Evolutionary conservation across 2,329 filamentous ascomycete genomes (phyloP).

Genomic region (Nannizzia gypsea): DNA sequence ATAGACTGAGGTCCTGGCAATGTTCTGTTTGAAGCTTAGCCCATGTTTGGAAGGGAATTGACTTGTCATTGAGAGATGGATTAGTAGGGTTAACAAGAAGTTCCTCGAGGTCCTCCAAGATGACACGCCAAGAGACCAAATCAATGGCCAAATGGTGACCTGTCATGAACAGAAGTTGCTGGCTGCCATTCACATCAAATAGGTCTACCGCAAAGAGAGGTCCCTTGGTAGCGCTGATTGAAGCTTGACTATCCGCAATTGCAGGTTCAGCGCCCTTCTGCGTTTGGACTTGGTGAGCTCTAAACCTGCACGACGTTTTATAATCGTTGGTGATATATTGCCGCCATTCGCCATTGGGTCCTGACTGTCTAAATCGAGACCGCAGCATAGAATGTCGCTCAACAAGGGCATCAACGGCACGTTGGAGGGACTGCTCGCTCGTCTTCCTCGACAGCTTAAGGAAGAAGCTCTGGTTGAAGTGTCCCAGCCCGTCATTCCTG

Average conservation of each 20-base stretch:
- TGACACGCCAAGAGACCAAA: constrained; percentile 15
- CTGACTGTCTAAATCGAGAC: constrained; percentile 16
- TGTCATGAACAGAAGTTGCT: constrained; percentile 22
- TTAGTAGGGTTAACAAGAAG: constrained; percentile 22
- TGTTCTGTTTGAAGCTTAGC: constrained; percentile 24
- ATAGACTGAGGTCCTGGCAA: constrained; percentile 10
- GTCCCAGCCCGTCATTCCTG: constrained; percentile 9
- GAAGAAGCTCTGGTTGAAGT: constrained; percentile 21
- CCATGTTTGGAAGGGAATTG: constrained; percentile 31
- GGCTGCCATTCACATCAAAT: constrained; percentile 21
- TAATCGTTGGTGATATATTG: constrained; percentile 18
- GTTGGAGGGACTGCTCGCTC: constrained; percentile 5
- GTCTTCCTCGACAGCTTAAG: constrained; percentile 11
- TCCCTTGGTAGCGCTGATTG: constrained; percentile 23
- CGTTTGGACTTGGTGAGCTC: constrained; percentile 18
- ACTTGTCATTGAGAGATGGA: constrained; percentile 22
- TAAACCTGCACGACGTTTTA: constrained; percentile 24
- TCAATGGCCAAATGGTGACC: constrained; percentile 26
- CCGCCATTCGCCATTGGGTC: constrained; percentile 20
- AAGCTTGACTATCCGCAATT: constrained; percentile 23
- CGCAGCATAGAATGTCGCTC: constrained; percentile 19
- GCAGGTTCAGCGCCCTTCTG: constrained; percentile 18
- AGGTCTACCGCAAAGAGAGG: constrained; percentile 21
- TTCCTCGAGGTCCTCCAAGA: constrained; percentile 15
- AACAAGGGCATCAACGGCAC: constrained; percentile 14